phyloP scores from a whole-genome alignment of 2,329 filamentous ascomycete species.

The Leptodontidium sp. region DNA sequence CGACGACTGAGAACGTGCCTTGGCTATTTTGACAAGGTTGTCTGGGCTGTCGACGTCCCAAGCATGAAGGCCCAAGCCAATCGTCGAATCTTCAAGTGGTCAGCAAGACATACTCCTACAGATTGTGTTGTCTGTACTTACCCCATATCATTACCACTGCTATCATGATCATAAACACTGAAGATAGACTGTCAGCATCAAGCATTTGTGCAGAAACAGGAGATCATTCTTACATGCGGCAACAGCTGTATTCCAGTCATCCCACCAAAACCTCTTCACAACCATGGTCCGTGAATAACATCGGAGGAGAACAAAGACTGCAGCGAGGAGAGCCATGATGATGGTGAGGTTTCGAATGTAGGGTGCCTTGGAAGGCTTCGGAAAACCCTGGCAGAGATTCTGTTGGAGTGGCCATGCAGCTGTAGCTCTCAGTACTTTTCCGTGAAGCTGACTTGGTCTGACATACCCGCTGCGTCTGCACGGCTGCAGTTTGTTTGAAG shows the following conservation, averaged over 20 bases:
- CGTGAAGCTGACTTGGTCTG: background rate
- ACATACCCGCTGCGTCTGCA: background rate
- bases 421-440: background rate
- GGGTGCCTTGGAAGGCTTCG: background rate
- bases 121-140: background rate
- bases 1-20: background rate
- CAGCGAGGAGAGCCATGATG: conserved; percentile 1
- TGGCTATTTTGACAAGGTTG: conserved; percentile 11
- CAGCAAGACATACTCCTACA: background rate
- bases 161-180: conserved; percentile 15
- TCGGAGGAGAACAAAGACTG: conserved; percentile 6
- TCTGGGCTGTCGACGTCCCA: conserved; percentile 10
- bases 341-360: conserved; percentile 10
- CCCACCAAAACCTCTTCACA: conserved; percentile 13
- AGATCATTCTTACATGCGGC: background rate
- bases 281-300: background rate
- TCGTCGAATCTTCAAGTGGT: background rate
- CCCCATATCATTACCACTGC: conserved; percentile 13
- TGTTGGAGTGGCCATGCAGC: conserved; percentile 5
- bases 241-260: conserved; percentile 10
- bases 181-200: background rate
- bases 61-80: conserved; percentile 11
- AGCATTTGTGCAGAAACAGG: background rate
- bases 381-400: background rate
- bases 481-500: background rate